A percentile compares a stretch with the other conserved stretches of the same genome.
phyloP scores from a whole-genome alignment of 2,329 filamentous ascomycete species.

The Malbranchea cinnamomea region DNA sequence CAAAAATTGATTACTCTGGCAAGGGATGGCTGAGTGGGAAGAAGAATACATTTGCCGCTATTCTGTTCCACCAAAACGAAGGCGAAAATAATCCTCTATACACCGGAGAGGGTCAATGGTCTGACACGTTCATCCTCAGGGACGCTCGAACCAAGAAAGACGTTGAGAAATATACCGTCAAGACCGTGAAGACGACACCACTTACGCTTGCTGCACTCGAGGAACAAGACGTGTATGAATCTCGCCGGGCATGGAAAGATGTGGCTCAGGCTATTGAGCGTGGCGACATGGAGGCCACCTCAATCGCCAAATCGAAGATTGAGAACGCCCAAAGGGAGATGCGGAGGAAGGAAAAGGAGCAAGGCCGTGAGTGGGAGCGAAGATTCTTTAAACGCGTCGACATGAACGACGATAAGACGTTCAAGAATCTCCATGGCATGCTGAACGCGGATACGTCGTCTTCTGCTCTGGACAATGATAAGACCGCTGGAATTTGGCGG shows the following conservation, averaged over 20 bases:
- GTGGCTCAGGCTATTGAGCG: conserved; percentile 67
- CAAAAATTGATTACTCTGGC: conserved; percentile 84
- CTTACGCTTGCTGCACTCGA: conserved; percentile 59
- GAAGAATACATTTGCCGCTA: conserved; percentile 78
- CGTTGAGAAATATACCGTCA: conserved; percentile 48
- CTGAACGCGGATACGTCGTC: conserved; percentile 15
- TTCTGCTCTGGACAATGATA: conserved; percentile 39
- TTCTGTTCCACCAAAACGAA: conserved; percentile 52
- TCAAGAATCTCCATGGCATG: conserved; percentile 29
- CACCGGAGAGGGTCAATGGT: conserved; percentile 85
- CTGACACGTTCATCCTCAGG: conserved; percentile 63
- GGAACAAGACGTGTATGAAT: conserved; percentile 74
- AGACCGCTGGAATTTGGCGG: conserved; percentile 57
- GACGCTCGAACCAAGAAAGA: conserved; percentile 40
- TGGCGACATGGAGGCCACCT: conserved; percentile 72
- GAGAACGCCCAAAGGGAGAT: conserved; percentile 73
- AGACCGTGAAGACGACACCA: conserved; percentile 44
- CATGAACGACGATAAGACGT: conserved; percentile 21
- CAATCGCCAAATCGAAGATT: conserved; percentile 69
- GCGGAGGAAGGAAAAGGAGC: conserved; percentile 59
- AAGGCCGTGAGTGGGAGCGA: conserved; percentile 63
- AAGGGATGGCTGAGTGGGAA: conserved; percentile 92
- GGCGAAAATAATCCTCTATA: conserved; percentile 56
- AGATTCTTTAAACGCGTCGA: conserved; percentile 54
- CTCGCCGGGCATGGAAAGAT: conserved; percentile 71